These are phyloP conservation scores for Xylariaceae sp. DNA, from an alignment of 2,329 filamentous ascomycete genomes.

Conservation along the genomic window DNA sequence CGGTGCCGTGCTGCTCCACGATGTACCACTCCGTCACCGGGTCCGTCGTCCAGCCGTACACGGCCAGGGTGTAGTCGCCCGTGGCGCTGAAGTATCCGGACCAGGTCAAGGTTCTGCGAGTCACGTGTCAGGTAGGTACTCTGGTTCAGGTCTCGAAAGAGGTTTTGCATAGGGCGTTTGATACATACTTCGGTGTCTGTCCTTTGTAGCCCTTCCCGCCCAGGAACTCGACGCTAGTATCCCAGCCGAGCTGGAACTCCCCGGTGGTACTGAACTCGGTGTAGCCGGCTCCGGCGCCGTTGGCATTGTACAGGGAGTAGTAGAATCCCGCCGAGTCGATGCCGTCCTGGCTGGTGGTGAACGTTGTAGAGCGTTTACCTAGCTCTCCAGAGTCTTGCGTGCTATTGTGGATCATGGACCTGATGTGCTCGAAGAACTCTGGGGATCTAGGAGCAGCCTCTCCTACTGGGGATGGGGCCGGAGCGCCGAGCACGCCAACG, in stretches of 20 bases:
- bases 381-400: not conserved
- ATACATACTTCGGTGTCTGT: not conserved
- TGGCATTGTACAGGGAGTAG: slow-evolving; percentile 2
- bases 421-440: not conserved
- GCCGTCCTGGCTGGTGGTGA: not conserved
- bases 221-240: slow-evolving; percentile 2
- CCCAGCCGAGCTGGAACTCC: slow-evolving; percentile 1
- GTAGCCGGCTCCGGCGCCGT: slow-evolving; percentile 1
- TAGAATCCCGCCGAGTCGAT: slow-evolving; percentile 1
- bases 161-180: too few species aligned
- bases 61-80: slow-evolving; percentile 1
- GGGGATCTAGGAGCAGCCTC: not conserved
- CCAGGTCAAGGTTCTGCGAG: slow-evolving; percentile 1
- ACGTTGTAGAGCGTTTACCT: not conserved
- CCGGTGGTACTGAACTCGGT: slow-evolving; percentile 1
- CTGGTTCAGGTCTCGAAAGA: too few species aligned
- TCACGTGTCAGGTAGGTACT: not conserved
- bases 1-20: slow-evolving; percentile 1
- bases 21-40: slow-evolving; percentile 3
- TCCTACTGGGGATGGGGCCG: not conserved
- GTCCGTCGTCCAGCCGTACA: slow-evolving; percentile 2
- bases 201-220: slow-evolving; percentile 1
- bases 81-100: slow-evolving; percentile 1
- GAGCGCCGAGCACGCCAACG: not conserved
- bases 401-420: not conserved